Evolutionary conservation across 345 rosid species (phyloP), one percentile per base, ranked within the genome.

Genomic region (Zanthoxylum bungeanum): DNA sequence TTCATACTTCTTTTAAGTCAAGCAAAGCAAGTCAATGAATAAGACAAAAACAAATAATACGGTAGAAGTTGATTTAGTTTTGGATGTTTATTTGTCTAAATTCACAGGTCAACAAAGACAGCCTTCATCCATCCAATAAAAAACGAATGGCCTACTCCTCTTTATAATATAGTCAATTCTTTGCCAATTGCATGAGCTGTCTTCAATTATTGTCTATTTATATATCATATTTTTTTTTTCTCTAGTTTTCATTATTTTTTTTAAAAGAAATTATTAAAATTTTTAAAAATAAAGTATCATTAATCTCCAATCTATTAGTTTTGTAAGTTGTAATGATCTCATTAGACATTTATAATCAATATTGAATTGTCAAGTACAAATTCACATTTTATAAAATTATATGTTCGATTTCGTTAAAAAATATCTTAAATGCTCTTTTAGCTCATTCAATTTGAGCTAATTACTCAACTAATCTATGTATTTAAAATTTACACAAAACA

Each of bases 61-160:
- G 16, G 46, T 19, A 12, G 58, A 2, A 7, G 21, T 27, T 4
- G 0, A 21, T 39, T 66, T 0, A 61, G 25, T 46, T 39, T 39
- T 60, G 9, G n/a, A n/a, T 14, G 31, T 31, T 10, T 5, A n/a
- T n/a, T 31, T 21, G n/a, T 21, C 2, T n/a, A n/a, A n/a, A n/a
- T n/a, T n/a, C n/a, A n/a, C n/a, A 44, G 46, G 78, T 69, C 78
- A 75, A 75, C 70, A 62, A 69, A 16, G 59, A 69, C 40, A 50
- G 70, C 44, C 70, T 44, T 22, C 9, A 55, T 30, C 34, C 8
- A 22, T 73, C 70, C 57, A 28, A 22, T 7, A 19, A 33, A 11
- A 4, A 30, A 53, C 1, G 27, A 21, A 25, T 39, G 42, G 6
- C 50, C 60, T 49, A 58, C 60, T 28, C 10, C 49, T 0, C 16